These are phyloP conservation scores for Ajuga reptans DNA, from an alignment of 305 asterid genomes.

Conservation along the genomic window DNA sequence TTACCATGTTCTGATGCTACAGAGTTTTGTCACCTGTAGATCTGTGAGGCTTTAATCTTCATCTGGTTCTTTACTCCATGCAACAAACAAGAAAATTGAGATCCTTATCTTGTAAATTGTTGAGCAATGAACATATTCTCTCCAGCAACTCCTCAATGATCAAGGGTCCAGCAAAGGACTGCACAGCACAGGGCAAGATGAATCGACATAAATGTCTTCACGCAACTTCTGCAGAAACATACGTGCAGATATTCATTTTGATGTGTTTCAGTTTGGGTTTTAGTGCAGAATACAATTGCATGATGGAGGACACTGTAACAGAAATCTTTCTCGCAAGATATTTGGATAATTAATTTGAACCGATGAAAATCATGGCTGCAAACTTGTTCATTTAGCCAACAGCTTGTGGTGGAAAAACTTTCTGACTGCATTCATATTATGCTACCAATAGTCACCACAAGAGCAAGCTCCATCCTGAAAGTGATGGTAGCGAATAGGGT, in stretches of 20 bases:
- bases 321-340: neutral
- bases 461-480: slow-evolving; percentile 58
- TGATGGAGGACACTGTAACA: neutral
- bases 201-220: neutral
- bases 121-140: too few relatives aligned
- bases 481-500: slow-evolving; percentile 73
- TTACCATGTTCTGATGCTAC: too few relatives aligned
- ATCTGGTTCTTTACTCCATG: too few relatives aligned
- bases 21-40: too few relatives aligned
- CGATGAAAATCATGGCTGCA: slow-evolving; percentile 1
- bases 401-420: neutral
- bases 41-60: too few relatives aligned
- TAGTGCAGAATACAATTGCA: neutral
- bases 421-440: neutral
- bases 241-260: neutral
- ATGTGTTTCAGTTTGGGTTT: neutral
- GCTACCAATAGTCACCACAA: slow-evolving; percentile 74
- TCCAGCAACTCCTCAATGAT: too few relatives aligned
- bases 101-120: too few relatives aligned
- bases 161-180: too few relatives aligned
- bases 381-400: neutral
- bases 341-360: neutral
- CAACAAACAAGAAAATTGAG: too few relatives aligned
- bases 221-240: neutral
- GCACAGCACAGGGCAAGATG: neutral